Evolutionary conservation across 2,329 filamentous ascomycete genomes (phyloP), one percentile per base, ranked within the genome.

Genomic region (Colletotrichum scovillei): DNA sequence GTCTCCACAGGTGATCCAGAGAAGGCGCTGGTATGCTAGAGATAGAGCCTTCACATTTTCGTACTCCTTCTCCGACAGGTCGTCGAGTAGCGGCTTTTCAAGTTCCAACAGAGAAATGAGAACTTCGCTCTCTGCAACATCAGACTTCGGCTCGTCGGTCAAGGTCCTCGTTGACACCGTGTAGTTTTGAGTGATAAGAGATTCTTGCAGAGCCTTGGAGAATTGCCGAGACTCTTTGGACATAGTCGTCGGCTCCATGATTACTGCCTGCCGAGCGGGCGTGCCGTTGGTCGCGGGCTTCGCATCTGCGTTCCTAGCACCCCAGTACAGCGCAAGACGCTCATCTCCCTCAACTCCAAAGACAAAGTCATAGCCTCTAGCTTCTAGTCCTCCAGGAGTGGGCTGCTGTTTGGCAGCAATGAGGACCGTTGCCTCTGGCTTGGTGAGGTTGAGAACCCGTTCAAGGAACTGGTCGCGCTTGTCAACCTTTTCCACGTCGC

Each of bases 111-210:
- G 46, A 19, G 46, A 52, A n/a, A 52, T 22, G 46, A 58, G 55
- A 9, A 67, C 56, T n/a, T 59, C 55, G 12, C 26, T 56, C 12
- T 72, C 63, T 22, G 74, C 62, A 32, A 30, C 62, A 53, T 58
- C 24, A 1, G 64, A 2, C 58, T 63, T 35, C 69, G 55, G 46
- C n/a, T 74, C 55, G 1, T 65, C 2, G 0, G 82, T 28, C 0
- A 80, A 12, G 0, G 69, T 26, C 46, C 46, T 52, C 46, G 46
- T 52, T 12, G 46, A 52, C 46, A 22, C 22, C 8, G 46, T 2
- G 9, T 52, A 52, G 3, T 19, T 22, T 11, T 52, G 46, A 22
- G 46, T 8, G 9, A n/a, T 19, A 22, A 52, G 46, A 19, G 19
- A n/a, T 6, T 52, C 46, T 4, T 52, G 46, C 7, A 52, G 46